Evolutionary conservation across 2,329 filamentous ascomycete genomes (phyloP).

Genomic region (Dothistroma pini): DNA sequence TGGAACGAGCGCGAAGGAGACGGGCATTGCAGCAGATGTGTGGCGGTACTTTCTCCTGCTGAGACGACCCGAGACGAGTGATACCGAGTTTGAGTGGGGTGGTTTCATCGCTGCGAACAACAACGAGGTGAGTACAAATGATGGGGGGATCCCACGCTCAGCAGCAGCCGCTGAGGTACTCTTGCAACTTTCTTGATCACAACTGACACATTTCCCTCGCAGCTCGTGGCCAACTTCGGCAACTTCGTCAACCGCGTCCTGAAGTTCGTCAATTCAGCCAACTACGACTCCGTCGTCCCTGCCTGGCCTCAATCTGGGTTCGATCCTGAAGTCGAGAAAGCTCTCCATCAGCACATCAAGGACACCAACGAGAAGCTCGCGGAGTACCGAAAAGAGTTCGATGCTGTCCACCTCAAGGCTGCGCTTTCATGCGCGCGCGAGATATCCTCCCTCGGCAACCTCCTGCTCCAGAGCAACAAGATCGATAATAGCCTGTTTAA

Average conservation of each 20-base stretch:
- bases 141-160: neutral
- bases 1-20: slow-evolving; percentile 82
- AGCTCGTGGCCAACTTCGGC: slow-evolving; percentile 68
- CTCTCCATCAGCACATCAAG: slow-evolving; percentile 44
- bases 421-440: slow-evolving; percentile 64
- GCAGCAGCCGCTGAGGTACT: neutral
- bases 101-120: slow-evolving; percentile 83
- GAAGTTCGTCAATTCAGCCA: slow-evolving; percentile 68
- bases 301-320: slow-evolving; percentile 19
- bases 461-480: slow-evolving; percentile 56
- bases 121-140: slow-evolving; percentile 52
- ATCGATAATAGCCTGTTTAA: slow-evolving; percentile 61
- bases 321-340: slow-evolving; percentile 41
- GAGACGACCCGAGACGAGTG: slow-evolving; percentile 77
- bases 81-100: slow-evolving; percentile 87
- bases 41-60: slow-evolving; percentile 91
- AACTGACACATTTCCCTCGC: neutral
- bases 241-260: slow-evolving; percentile 57
- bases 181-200: neutral
- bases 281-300: slow-evolving; percentile 64
- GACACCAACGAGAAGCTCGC: slow-evolving; percentile 65
- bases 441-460: slow-evolving; percentile 61
- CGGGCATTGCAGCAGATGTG: slow-evolving; percentile 78
- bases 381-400: slow-evolving; percentile 64
- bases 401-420: slow-evolving; percentile 66